These are phyloP conservation scores for Tolypocladium pustulatum DNA, from an alignment of 2,329 filamentous ascomycete genomes.

Conservation along the genomic window DNA sequence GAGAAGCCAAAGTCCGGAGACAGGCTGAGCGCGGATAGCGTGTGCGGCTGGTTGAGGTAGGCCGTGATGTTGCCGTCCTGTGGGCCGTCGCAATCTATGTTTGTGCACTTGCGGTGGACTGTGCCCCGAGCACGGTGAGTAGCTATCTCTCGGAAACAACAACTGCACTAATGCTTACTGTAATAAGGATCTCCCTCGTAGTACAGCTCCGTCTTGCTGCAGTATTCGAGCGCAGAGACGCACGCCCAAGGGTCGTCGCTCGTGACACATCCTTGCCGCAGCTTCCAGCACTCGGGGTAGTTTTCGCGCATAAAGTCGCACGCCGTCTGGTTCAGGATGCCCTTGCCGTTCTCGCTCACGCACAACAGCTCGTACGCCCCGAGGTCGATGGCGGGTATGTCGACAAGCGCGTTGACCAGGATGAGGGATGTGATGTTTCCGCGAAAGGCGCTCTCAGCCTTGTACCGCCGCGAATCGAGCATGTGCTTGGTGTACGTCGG, in stretches of 20 bases:
- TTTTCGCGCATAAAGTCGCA: neutral
- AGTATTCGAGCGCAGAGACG: neutral
- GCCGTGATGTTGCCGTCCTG: neutral
- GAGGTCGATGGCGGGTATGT: constrained; percentile 2
- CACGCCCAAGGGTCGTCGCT: neutral
- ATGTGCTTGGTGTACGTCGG: constrained; percentile 5
- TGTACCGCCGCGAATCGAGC: constrained; percentile 2
- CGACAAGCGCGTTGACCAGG: constrained; percentile 5
- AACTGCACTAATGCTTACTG: neutral
- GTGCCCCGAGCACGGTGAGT: neutral
- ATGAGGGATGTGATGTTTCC: constrained; percentile 4
- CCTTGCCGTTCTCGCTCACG: neutral
- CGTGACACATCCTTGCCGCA: neutral
- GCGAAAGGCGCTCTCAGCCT: constrained; percentile 3
- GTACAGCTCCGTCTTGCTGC: neutral
- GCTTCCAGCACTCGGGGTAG: neutral
- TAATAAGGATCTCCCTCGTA: neutral
- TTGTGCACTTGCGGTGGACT: neutral
- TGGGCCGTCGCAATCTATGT: neutral
- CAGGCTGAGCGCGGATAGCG: neutral
- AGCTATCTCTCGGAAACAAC: neutral
- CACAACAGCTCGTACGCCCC: constrained; percentile 3
- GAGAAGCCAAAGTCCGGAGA: neutral
- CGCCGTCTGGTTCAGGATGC: constrained; percentile 1
- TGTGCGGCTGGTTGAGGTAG: neutral